These are phyloP conservation scores for Trichoderma endophyticum DNA, from an alignment of 2,329 filamentous ascomycete genomes.

Conservation along the genomic window DNA sequence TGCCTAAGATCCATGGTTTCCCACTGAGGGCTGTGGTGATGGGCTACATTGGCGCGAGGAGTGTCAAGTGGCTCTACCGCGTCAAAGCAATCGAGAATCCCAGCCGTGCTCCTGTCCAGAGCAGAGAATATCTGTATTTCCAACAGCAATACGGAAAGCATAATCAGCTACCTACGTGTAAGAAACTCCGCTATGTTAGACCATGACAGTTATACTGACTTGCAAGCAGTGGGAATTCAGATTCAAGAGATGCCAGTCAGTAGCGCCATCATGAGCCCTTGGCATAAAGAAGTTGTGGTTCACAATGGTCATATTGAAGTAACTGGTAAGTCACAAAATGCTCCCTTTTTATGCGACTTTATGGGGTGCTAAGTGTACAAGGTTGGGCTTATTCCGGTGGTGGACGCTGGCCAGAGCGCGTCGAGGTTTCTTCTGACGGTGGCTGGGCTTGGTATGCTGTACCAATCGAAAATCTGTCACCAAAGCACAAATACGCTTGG, in stretches of 20 bases:
- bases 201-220: not conserved
- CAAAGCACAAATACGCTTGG: conserved; percentile 64
- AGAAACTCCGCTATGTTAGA: not conserved
- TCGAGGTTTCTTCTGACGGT: conserved; percentile 62
- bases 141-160: conserved; percentile 67
- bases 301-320: conserved; percentile 54
- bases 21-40: conserved; percentile 61
- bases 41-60: conserved; percentile 65
- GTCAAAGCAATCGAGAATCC: conserved; percentile 59
- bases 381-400: conserved; percentile 60
- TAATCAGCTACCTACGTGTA: conserved; percentile 37
- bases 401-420: conserved; percentile 57
- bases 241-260: conserved; percentile 72
- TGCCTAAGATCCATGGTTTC: conserved; percentile 64
- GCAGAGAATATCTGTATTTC: conserved; percentile 66
- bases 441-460: conserved; percentile 64
- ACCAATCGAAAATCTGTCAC: conserved; percentile 55
- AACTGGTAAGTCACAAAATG: not conserved
- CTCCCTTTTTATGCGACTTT: not conserved
- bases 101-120: conserved; percentile 59
- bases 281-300: conserved; percentile 57
- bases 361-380: conserved; percentile 19
- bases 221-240: conserved; percentile 55
- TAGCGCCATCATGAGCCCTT: conserved; percentile 63
- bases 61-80: conserved; percentile 60